Conservation (phyloP, 306 rosid species). For the Nissolia schottii region DNA sequence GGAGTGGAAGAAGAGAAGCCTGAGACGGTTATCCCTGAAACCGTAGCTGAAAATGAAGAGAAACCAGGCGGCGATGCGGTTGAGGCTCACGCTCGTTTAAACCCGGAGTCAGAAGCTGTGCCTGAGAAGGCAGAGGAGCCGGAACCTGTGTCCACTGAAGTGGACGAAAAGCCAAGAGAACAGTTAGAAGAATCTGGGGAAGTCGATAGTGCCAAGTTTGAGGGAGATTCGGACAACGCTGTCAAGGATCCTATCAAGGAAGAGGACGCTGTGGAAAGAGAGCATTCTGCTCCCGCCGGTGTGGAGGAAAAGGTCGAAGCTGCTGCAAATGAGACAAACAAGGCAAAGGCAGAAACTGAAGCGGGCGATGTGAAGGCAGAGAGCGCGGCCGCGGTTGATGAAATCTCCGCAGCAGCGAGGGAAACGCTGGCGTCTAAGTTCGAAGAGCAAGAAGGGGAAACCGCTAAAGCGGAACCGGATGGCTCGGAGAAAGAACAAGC, state of each 20-base stretch:
- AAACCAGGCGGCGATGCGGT: neutral
- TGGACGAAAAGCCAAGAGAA: slow-evolving; percentile 30
- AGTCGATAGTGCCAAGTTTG: slow-evolving; percentile 20
- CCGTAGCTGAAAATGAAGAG: slow-evolving; percentile 9
- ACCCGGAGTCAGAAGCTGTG: slow-evolving; percentile 17
- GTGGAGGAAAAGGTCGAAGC: slow-evolving; percentile 26
- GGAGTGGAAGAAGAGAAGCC: slow-evolving; percentile 19
- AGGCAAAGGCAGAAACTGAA: slow-evolving; percentile 30
- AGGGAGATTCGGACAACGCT: slow-evolving; percentile 23
- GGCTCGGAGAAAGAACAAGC: slow-evolving; percentile 28
- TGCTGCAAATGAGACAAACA: slow-evolving; percentile 32
- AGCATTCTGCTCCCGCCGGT: slow-evolving; percentile 11
- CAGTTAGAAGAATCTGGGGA: slow-evolving; percentile 17
- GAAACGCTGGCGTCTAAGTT: slow-evolving; percentile 47
- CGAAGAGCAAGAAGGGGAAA: slow-evolving; percentile 43
- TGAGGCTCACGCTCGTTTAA: neutral
- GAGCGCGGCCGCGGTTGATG: slow-evolving; percentile 28
- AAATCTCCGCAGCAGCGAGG: slow-evolving; percentile 35
- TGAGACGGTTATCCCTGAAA: neutral
- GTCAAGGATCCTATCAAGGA: slow-evolving; percentile 19
- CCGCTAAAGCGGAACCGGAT: slow-evolving; percentile 7
- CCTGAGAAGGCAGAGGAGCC: slow-evolving; percentile 21
- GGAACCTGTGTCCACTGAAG: slow-evolving; percentile 11
- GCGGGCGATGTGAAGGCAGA: slow-evolving; percentile 12
- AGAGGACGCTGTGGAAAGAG: slow-evolving; percentile 23